These are phyloP conservation scores for Vitis labrusca DNA, from an alignment of 164 flowering plant genomes.

Conservation along the genomic window DNA sequence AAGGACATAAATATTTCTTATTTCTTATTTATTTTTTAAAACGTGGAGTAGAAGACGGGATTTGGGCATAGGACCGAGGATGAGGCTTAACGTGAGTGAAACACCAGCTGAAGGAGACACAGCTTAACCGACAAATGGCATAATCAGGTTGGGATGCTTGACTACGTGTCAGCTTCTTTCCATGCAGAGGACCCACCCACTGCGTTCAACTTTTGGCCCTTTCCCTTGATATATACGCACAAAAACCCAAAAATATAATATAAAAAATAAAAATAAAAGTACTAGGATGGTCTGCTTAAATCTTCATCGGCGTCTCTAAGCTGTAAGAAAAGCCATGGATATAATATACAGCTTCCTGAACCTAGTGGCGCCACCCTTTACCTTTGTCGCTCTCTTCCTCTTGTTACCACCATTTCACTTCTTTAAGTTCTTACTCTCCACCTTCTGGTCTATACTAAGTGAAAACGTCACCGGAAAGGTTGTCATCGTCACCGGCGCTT, in stretches of 20 bases:
- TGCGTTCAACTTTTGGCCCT: background rate
- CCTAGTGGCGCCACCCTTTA: conserved; percentile 34
- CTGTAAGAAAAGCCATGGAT: conserved; percentile 29
- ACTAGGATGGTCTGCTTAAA: background rate
- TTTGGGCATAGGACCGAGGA: too few relatives aligned
- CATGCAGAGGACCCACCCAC: conserved; percentile 19
- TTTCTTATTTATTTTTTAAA: too few relatives aligned
- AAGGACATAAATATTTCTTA: too few relatives aligned
- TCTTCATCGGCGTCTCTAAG: background rate
- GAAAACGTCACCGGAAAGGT: conserved; percentile 66
- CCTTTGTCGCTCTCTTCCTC: conserved; percentile 20
- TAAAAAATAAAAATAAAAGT: background rate
- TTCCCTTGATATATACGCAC: background rate
- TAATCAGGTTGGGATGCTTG: too few relatives aligned
- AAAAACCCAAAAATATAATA: background rate
- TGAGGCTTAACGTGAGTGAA: too few relatives aligned
- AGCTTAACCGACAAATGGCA: too few relatives aligned
- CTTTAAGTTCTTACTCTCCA: conserved; percentile 29
- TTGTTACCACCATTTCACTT: conserved; percentile 36
- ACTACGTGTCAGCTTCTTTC: conserved; percentile 17
- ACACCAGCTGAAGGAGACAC: too few relatives aligned
- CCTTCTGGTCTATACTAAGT: conserved; percentile 23
- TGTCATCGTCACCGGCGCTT: conserved; percentile 75
- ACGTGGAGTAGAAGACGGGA: too few relatives aligned
- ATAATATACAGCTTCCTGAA: conserved; percentile 41